phyloP scores from a whole-genome alignment of 257 asterid species.

The Leptodermis oblonga region DNA sequence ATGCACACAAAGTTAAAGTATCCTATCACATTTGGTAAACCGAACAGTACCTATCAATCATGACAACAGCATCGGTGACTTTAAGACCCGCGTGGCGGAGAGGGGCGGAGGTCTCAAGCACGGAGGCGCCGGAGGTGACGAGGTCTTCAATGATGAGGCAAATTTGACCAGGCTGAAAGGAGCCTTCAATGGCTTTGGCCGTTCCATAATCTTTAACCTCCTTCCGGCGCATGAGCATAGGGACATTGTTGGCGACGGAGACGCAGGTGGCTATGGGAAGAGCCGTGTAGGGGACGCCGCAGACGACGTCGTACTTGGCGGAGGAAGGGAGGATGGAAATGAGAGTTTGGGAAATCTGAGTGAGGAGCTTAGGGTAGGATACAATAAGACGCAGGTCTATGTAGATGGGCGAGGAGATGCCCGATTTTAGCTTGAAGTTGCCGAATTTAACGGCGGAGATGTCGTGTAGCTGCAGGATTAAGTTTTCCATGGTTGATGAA shows the following conservation, averaged over 20 bases:
- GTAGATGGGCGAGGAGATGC: slow-evolving; percentile 90
- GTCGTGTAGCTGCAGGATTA: slow-evolving; percentile 77
- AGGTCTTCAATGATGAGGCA: slow-evolving; percentile 89
- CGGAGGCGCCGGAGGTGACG: slow-evolving; percentile 92
- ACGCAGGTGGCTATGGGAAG: slow-evolving; percentile 91
- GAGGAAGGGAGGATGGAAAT: slow-evolving; percentile 54
- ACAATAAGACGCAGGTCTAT: slow-evolving; percentile 94
- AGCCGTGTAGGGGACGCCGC: slow-evolving; percentile 98
- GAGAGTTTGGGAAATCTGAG: slow-evolving; percentile 66
- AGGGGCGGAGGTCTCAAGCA: slow-evolving; percentile 86
- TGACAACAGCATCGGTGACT: slow-evolving; percentile 85
- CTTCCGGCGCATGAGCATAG: slow-evolving; percentile 95
- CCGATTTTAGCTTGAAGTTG: slow-evolving; percentile 87
- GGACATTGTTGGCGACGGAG: slow-evolving; percentile 49
- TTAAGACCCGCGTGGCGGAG: slow-evolving; percentile 75
- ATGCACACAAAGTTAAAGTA: not conserved
- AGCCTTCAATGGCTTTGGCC: slow-evolving; percentile 85
- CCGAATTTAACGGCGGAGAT: slow-evolving; percentile 96
- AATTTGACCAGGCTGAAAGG: slow-evolving; percentile 39
- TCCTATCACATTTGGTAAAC: not conserved
- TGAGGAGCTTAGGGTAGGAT: slow-evolving; percentile 78
- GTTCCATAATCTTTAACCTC: slow-evolving; percentile 96
- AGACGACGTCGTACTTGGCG: slow-evolving; percentile 59
- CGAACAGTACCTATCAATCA: slow-evolving; percentile 75
- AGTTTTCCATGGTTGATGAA: slow-evolving; percentile 61